These are phyloP conservation scores for Pelargonium fulgidum DNA, from an alignment of 441 rosid species.

Conservation along the genomic window DNA sequence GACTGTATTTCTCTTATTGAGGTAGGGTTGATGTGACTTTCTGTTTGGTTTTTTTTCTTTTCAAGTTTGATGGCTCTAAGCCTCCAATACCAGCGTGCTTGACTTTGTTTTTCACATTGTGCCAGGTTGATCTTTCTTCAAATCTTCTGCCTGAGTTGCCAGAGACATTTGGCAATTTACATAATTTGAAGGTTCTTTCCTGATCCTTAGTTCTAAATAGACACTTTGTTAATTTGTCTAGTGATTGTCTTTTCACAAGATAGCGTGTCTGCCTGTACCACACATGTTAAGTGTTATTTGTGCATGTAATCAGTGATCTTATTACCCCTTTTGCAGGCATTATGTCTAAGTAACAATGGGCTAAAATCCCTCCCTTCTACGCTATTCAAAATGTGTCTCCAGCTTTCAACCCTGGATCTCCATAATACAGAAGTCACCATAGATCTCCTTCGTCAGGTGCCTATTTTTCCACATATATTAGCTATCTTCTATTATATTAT, in stretches of 20 bases:
- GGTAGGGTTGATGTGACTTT: conserved; percentile 30
- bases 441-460: conserved; percentile 69
- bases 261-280: neutral
- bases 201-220: neutral
- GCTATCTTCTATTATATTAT: neutral
- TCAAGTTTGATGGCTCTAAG: neutral
- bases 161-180: conserved; percentile 49
- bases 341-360: conserved; percentile 63
- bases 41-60: neutral
- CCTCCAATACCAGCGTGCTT: conserved; percentile 11
- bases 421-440: conserved; percentile 77
- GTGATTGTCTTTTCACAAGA: neutral
- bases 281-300: neutral
- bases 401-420: conserved; percentile 64
- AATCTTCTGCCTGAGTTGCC: conserved; percentile 67
- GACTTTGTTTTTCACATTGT: conserved; percentile 10
- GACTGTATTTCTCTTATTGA: conserved; percentile 57
- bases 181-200: conserved; percentile 53
- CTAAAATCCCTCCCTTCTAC: conserved; percentile 49
- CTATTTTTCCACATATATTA: neutral
- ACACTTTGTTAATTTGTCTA: neutral
- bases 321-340: conserved; percentile 37
- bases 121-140: conserved; percentile 82
- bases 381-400: conserved; percentile 55
- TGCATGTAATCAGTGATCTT: neutral